These are phyloP conservation scores for Monosporascus ibericus DNA, from an alignment of 2,329 filamentous ascomycete species.

Conservation along the genomic window DNA sequence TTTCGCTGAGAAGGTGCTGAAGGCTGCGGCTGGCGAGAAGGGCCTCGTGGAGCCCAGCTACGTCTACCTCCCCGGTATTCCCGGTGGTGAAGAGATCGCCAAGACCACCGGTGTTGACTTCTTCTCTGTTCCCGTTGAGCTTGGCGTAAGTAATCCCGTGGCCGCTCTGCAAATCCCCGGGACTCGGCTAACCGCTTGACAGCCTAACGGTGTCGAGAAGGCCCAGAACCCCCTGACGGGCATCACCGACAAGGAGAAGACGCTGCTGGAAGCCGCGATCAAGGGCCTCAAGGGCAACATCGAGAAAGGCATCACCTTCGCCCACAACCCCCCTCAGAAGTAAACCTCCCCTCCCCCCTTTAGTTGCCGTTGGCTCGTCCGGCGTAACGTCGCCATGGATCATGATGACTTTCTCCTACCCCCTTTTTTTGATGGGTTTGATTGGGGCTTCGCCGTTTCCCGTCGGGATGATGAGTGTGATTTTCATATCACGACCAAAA, in stretches of 20 bases:
- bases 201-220: conserved; percentile 83
- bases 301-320: conserved; percentile 85
- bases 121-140: conserved; percentile 94
- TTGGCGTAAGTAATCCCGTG: conserved; percentile 66
- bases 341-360: conserved; percentile 45
- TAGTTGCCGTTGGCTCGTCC: conserved; percentile 10
- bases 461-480: neutral
- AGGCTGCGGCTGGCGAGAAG: conserved; percentile 81
- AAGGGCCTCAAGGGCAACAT: conserved; percentile 88
- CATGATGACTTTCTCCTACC: neutral
- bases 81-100: conserved; percentile 78
- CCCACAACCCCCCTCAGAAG: conserved; percentile 83
- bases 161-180: conserved; percentile 3
- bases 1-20: conserved; percentile 91
- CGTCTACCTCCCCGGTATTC: conserved; percentile 86
- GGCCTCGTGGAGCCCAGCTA: conserved; percentile 92
- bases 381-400: conserved; percentile 8
- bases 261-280: conserved; percentile 69
- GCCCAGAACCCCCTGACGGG: conserved; percentile 70
- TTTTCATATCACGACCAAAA: neutral
- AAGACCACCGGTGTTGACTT: conserved; percentile 83
- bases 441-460: too few species aligned
- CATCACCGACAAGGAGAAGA: conserved; percentile 84
- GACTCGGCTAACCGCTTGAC: conserved; percentile 14
- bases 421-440: neutral